These are phyloP conservation scores for Hevea brasiliensis DNA, from an alignment of 345 rosid species.

Conservation along the genomic window DNA sequence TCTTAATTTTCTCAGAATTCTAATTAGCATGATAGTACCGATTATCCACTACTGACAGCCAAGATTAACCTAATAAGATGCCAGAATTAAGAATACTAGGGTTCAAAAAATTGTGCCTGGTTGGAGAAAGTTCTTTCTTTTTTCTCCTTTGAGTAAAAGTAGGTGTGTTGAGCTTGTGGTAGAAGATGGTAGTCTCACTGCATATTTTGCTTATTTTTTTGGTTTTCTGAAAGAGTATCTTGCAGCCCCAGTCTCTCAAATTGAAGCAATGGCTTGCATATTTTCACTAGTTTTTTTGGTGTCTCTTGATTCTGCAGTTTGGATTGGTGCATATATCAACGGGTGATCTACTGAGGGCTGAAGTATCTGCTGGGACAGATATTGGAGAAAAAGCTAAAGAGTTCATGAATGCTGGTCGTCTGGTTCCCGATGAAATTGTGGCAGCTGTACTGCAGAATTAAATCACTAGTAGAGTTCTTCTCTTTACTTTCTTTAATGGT, in stretches of 20 bases:
- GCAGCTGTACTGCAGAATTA: conserved; percentile 47
- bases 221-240: not conserved
- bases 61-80: not conserved
- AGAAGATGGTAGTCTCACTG: not conserved
- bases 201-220: not conserved
- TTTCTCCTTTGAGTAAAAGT: not conserved
- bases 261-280: not conserved
- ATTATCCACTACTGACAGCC: not conserved
- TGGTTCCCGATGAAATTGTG: conserved; percentile 89
- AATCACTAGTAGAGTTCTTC: not conserved
- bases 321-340: conserved; percentile 92
- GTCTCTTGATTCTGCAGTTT: conserved; percentile 29
- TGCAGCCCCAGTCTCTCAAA: not conserved
- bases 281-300: not conserved
- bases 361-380: conserved; percentile 74
- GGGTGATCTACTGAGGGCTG: conserved; percentile 84
- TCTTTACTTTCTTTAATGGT: conserved; percentile 8
- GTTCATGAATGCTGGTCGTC: conserved; percentile 71
- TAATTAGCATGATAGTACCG: not conserved
- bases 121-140: not conserved
- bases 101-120: not conserved
- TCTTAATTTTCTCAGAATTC: not conserved
- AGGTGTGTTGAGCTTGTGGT: not conserved
- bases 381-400: conserved; percentile 76
- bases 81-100: not conserved